phyloP scores from a whole-genome alignment of 306 rosid genomes.

The Myrica gale region DNA sequence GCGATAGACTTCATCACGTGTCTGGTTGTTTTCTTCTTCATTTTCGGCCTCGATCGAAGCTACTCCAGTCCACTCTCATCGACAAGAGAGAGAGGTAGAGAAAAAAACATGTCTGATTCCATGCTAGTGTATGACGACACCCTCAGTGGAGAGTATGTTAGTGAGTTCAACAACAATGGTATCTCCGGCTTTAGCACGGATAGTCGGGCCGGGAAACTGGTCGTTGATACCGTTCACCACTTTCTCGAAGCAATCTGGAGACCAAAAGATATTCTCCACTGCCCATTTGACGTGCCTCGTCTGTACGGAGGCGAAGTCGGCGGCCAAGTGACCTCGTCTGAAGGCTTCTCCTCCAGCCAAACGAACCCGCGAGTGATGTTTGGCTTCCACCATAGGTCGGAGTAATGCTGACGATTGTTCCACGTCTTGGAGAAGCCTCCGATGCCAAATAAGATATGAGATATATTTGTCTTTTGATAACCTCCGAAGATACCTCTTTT shows the following conservation, averaged over 20 bases:
- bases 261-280: slow-evolving; percentile 49
- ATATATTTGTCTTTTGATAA: slow-evolving; percentile 41
- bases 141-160: slow-evolving; percentile 72
- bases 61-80: neutral
- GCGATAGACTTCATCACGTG: no score
- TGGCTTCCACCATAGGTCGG: slow-evolving; percentile 62
- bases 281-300: slow-evolving; percentile 52
- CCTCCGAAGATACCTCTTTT: neutral
- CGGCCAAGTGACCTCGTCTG: slow-evolving; percentile 38
- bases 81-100: neutral
- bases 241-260: slow-evolving; percentile 57
- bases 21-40: no score
- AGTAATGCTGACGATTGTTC: slow-evolving; percentile 47
- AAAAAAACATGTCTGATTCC: slow-evolving; percentile 63
- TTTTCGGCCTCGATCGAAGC: no score
- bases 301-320: slow-evolving; percentile 33
- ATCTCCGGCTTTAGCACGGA: slow-evolving; percentile 61
- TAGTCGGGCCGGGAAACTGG: slow-evolving; percentile 77
- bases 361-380: slow-evolving; percentile 51
- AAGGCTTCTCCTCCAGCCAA: slow-evolving; percentile 52
- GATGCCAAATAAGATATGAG: slow-evolving; percentile 65
- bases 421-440: slow-evolving; percentile 53
- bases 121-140: slow-evolving; percentile 90
- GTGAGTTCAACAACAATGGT: slow-evolving; percentile 54
- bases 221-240: slow-evolving; percentile 82